phyloP scores from a whole-genome alignment of 768 basidiomycete species.

The Hortiboletus campestris region DNA sequence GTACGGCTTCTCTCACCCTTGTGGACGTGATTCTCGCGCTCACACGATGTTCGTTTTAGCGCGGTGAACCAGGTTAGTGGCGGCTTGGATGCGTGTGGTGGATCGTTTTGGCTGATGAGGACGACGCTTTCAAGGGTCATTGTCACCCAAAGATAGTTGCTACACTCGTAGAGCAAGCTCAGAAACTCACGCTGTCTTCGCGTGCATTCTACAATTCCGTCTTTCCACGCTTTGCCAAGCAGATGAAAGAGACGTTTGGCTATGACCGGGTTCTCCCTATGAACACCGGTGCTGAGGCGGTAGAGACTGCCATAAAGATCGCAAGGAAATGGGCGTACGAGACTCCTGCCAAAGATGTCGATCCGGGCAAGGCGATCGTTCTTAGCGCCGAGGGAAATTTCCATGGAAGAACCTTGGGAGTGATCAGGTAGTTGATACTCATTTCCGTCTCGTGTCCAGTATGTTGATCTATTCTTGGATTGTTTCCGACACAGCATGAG shows the following conservation, averaged over 20 bases:
- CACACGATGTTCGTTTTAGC: slow-evolving; percentile 35
- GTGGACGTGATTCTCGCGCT: slow-evolving; percentile 3
- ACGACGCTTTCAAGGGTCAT: slow-evolving; percentile 58
- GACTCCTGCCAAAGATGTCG: slow-evolving; percentile 59
- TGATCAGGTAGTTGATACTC: slow-evolving; percentile 60
- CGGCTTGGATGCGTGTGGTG: slow-evolving; percentile 6
- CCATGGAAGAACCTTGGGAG: slow-evolving; percentile 89
- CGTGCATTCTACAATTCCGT: slow-evolving; percentile 94
- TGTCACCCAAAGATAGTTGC: slow-evolving; percentile 88
- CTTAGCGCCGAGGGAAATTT: slow-evolving; percentile 89
- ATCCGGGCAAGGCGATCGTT: slow-evolving; percentile 72
- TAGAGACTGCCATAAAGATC: slow-evolving; percentile 95
- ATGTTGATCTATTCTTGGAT: slow-evolving; percentile 11
- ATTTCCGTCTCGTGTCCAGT: background rate
- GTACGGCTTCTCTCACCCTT: slow-evolving; percentile 44
- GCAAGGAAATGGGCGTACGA: slow-evolving; percentile 98
- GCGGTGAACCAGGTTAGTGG: slow-evolving; percentile 80
- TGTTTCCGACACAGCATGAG: slow-evolving; percentile 62
- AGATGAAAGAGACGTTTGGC: slow-evolving; percentile 78
- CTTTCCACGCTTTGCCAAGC: slow-evolving; percentile 87
- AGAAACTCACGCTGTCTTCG: slow-evolving; percentile 89
- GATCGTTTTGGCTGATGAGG: slow-evolving; percentile 14
- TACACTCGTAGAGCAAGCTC: slow-evolving; percentile 80
- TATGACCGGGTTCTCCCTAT: slow-evolving; percentile 97
- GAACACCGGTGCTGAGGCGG: slow-evolving; percentile 99